Evolutionary conservation across 73 alveolate genomes (phyloP).

Genomic region (Paramecium pentaurelia): DNA sequence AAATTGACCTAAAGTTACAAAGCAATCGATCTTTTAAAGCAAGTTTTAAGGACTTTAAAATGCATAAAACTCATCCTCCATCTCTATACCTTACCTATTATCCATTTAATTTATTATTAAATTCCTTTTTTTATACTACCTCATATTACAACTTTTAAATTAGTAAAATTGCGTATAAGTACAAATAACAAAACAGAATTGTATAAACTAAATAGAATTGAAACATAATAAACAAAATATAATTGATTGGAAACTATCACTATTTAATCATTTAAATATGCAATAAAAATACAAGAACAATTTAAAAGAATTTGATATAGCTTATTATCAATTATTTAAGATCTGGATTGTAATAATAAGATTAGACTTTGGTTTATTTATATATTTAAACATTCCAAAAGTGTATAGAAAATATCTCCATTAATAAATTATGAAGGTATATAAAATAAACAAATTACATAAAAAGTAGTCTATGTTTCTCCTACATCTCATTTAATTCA

Average conservation of each 20-base stretch:
- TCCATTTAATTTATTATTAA: slow-evolving; percentile 7
- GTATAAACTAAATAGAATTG: neutral
- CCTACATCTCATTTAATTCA: too few relatives aligned
- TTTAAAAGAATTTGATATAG: too few relatives aligned
- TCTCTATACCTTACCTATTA: slow-evolving; percentile 5
- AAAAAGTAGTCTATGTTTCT: too few relatives aligned
- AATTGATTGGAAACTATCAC: neutral
- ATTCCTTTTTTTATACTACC: neutral
- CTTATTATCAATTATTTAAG: too few relatives aligned
- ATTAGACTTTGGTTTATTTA: too few relatives aligned
- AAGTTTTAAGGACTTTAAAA: neutral
- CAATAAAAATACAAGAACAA: too few relatives aligned
- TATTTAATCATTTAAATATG: neutral
- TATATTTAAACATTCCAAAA: too few relatives aligned
- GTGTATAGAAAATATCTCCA: too few relatives aligned
- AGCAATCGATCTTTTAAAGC: neutral
- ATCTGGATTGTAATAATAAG: too few relatives aligned
- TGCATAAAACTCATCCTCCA: neutral
- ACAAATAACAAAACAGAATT: neutral
- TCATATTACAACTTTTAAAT: neutral
- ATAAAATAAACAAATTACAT: too few relatives aligned
- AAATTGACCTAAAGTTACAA: neutral
- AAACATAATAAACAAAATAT: neutral
- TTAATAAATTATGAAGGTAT: too few relatives aligned
- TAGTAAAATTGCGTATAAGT: neutral